Percentiles rank a stretch among this genome's conserved stretches.
These are phyloP conservation scores for Zoysia japonica DNA, from an alignment of 176 grass and related monocot genomes.

Conservation along the genomic window DNA sequence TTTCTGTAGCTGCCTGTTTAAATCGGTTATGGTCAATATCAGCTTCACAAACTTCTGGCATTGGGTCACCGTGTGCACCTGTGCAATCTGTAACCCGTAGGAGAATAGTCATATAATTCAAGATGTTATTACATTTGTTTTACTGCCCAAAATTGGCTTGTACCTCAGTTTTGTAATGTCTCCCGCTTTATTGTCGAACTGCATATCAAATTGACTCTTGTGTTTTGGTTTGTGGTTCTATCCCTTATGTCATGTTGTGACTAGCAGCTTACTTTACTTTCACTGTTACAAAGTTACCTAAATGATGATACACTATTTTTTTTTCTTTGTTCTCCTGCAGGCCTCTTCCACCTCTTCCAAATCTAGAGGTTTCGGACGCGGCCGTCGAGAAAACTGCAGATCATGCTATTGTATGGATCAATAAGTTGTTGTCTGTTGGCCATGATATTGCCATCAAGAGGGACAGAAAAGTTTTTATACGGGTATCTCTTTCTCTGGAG, in stretches of 20 bases:
- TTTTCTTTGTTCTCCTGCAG: constrained; percentile 41
- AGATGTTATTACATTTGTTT: not conserved
- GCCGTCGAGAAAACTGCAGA: constrained; percentile 63
- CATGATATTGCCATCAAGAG: constrained; percentile 86
- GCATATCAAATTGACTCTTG: not conserved
- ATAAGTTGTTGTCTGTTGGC: constrained; percentile 63
- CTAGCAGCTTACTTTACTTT: not conserved
- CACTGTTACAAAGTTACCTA: not conserved
- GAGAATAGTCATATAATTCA: not conserved
- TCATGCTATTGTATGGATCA: constrained; percentile 65
- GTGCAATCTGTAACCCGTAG: not conserved
- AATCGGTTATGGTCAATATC: not conserved
- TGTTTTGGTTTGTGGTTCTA: not conserved
- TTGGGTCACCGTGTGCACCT: not conserved
- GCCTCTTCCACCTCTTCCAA: constrained; percentile 87
- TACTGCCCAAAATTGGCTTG: not conserved
- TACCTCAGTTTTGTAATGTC: not conserved
- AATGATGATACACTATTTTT: not conserved
- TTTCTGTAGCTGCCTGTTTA: constrained; percentile 10
- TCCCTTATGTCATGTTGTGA: not conserved
- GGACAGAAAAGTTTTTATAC: constrained; percentile 73
- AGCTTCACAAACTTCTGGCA: not conserved
- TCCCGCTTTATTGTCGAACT: not conserved
- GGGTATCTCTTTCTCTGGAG: constrained; percentile 34
- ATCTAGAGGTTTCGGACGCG: constrained; percentile 84